Percentiles rank a stretch among this genome's conserved stretches.
These are phyloP conservation scores for Xylona heveae DNA, from an alignment of 495 filamentous ascomycete species.

Conservation along the genomic window DNA sequence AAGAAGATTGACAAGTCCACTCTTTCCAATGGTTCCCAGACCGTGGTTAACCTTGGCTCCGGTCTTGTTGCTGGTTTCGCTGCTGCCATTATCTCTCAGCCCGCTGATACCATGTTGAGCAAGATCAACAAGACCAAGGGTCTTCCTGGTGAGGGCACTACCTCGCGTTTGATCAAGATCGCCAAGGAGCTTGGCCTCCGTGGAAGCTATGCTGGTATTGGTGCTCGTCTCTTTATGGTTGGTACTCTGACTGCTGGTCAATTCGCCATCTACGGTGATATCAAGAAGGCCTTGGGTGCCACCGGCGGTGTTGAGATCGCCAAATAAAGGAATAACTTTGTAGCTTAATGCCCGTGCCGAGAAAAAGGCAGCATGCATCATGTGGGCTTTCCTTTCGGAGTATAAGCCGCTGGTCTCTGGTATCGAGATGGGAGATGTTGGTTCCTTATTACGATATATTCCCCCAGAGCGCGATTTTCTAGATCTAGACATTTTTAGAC, in stretches of 20 bases:
- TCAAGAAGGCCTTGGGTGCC: constrained; percentile 43
- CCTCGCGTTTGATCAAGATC: constrained; percentile 84
- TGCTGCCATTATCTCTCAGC: constrained; percentile 88
- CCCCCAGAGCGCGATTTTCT: too few species aligned
- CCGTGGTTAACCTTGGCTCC: constrained; percentile 77
- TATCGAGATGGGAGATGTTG: too few species aligned
- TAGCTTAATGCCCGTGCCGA: too few species aligned
- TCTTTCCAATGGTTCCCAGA: constrained; percentile 54
- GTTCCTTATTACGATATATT: too few species aligned
- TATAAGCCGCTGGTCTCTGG: too few species aligned
- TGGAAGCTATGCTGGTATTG: constrained; percentile 80
- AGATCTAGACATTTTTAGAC: too few species aligned
- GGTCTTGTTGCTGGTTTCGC: constrained; percentile 97
- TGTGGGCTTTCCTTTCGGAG: too few species aligned
- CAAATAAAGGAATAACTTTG: constrained; percentile 12
- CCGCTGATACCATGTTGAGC: constrained; percentile 95
- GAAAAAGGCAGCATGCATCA: too few species aligned
- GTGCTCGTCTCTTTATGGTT: constrained; percentile 79
- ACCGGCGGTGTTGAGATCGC: constrained; percentile 63
- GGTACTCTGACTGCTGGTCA: constrained; percentile 74
- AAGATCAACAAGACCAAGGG: constrained; percentile 99
- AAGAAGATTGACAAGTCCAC: constrained; percentile 50
- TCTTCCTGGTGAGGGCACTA: constrained; percentile 84
- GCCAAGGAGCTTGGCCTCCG: constrained; percentile 78
- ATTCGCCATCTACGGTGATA: constrained; percentile 89